A percentile compares a stretch with the other conserved stretches of the same genome.
phyloP scores from a whole-genome alignment of 805 yeast genomes.

The Hanseniaspora lindneri region DNA sequence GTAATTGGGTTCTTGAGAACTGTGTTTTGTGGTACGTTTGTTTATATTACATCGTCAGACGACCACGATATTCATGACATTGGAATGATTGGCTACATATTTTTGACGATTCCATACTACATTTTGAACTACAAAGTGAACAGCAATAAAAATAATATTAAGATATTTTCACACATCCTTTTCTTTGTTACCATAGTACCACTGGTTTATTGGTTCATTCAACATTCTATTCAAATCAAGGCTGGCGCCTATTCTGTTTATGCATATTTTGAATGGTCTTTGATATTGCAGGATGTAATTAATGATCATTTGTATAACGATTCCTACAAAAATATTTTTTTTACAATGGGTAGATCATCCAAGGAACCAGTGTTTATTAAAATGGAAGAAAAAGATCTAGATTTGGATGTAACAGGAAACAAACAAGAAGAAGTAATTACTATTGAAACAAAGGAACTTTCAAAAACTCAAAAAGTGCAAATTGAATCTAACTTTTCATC shows the following conservation, averaged over 20 bases:
- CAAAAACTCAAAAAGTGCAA: not conserved
- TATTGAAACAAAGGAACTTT: not conserved
- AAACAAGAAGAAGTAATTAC: not conserved
- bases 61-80: slow-evolving; percentile 94
- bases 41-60: slow-evolving; percentile 90
- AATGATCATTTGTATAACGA: slow-evolving; percentile 70
- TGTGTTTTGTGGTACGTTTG: slow-evolving; percentile 97
- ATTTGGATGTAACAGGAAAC: not conserved
- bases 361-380: not conserved
- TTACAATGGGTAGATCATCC: slow-evolving; percentile 18
- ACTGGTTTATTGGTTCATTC: slow-evolving; percentile 75
- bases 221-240: slow-evolving; percentile 74
- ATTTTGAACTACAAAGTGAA: slow-evolving; percentile 35
- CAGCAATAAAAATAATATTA: slow-evolving; percentile 39
- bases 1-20: slow-evolving; percentile 74
- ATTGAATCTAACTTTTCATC: too few relatives aligned
- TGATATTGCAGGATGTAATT: slow-evolving; percentile 68
- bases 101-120: slow-evolving; percentile 88
- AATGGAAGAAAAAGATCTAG: not conserved
- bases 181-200: slow-evolving; percentile 74
- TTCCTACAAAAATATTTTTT: slow-evolving; percentile 43
- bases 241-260: slow-evolving; percentile 94
- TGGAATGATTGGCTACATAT: slow-evolving; percentile 83
- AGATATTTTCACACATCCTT: slow-evolving; percentile 41
- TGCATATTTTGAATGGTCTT: slow-evolving; percentile 89